phyloP scores from a whole-genome alignment of 2,329 filamentous ascomycete species.

The Alternaria solani region DNA sequence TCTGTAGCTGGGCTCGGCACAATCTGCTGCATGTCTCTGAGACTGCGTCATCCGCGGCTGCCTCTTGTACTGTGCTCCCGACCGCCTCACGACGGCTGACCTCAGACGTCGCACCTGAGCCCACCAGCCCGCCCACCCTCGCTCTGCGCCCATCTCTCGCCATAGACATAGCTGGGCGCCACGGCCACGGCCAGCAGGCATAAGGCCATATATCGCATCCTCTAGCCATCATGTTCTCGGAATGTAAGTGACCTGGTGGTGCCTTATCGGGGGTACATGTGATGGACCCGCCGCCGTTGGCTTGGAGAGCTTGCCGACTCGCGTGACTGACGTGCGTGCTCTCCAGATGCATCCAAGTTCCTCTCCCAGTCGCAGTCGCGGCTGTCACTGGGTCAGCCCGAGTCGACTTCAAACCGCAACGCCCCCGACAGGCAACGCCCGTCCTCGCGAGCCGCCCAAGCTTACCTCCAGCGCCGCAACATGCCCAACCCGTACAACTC shows the following conservation, averaged over 20 bases:
- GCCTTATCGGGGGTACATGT: constrained; percentile 46
- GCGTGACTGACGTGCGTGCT: constrained; percentile 54
- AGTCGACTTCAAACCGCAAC: constrained; percentile 59
- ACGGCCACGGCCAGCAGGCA: constrained; percentile 29
- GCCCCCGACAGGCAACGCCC: constrained; percentile 55
- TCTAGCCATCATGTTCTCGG: constrained; percentile 74
- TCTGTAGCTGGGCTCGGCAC: constrained; percentile 6
- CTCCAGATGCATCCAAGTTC: constrained; percentile 90
- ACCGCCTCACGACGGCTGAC: constrained; percentile 44
- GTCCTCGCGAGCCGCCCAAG: constrained; percentile 59
- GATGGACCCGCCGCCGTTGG: constrained; percentile 39
- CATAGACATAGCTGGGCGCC: constrained; percentile 28
- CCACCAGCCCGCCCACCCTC: constrained; percentile 25
- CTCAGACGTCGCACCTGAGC: constrained; percentile 25
- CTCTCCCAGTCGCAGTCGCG: constrained; percentile 97
- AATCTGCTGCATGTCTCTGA: constrained; percentile 37
- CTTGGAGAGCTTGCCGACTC: constrained; percentile 39
- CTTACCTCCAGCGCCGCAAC: constrained; percentile 59
- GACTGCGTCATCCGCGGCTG: constrained; percentile 44
- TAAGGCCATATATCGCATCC: constrained; percentile 20
- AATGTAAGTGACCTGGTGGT: constrained; percentile 71
- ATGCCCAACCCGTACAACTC: constrained; percentile 81
- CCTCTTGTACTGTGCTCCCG: constrained; percentile 31
- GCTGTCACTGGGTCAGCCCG: constrained; percentile 71
- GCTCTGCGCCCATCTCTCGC: constrained; percentile 31